A percentile compares a stretch with the other conserved stretches of the same genome.
Evolutionary conservation across 345 rosid species (phyloP).

Genomic region (Erysimum cheiranthoides): DNA sequence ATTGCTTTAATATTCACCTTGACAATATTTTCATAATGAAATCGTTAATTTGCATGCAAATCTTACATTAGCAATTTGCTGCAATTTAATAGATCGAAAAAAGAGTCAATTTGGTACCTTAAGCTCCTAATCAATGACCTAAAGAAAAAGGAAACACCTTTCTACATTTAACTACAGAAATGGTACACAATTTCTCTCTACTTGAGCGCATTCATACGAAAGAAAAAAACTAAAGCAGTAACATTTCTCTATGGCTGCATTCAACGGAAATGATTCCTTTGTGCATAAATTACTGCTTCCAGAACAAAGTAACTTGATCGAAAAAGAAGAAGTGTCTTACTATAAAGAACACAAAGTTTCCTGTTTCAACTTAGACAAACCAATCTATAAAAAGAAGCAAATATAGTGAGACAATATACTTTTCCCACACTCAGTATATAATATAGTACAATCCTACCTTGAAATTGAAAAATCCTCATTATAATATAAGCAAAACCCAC

Average conservation of each 20-base stretch:
- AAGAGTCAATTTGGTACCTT: background rate
- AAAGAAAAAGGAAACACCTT: constrained; percentile 1
- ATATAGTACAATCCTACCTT: constrained; percentile 2
- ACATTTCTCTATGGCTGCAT: background rate
- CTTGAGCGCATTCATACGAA: background rate
- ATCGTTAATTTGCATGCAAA: constrained; percentile 11
- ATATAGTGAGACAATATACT: background rate
- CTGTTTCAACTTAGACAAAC: background rate
- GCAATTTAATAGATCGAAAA: background rate
- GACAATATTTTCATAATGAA: background rate
- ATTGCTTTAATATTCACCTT: background rate
- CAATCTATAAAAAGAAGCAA: background rate
- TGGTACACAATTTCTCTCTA: background rate
- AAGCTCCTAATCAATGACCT: constrained; percentile 2
- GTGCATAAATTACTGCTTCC: background rate
- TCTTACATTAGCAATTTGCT: constrained; percentile 4
- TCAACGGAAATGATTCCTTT: background rate
- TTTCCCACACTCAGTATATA: background rate
- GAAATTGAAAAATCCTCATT: constrained; percentile 1
- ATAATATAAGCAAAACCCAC: background rate
- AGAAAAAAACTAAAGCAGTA: background rate
- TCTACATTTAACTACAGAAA: background rate
- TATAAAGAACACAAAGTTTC: constrained; percentile 10
- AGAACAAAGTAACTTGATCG: background rate
- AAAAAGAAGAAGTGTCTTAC: constrained; percentile 13